These are phyloP conservation scores for Mariannaea elegans DNA, from an alignment of 2,329 filamentous ascomycete genomes.

Conservation along the genomic window DNA sequence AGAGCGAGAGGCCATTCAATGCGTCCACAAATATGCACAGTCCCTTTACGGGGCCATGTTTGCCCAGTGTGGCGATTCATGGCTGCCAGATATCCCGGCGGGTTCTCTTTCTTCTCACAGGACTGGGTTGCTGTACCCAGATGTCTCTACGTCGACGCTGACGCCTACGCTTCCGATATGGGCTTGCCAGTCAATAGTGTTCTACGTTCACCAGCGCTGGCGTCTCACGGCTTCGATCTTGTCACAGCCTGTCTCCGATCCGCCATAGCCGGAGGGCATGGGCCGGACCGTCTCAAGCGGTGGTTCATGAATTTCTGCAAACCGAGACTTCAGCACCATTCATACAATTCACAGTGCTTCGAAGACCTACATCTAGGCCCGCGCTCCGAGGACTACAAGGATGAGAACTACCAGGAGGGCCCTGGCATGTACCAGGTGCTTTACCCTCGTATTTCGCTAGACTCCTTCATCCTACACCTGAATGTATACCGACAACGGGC, in stretches of 20 bases:
- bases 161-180: neutral
- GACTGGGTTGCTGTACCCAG: slow-evolving; percentile 10
- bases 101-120: neutral
- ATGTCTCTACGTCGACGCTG: slow-evolving; percentile 11
- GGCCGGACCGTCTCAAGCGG: neutral
- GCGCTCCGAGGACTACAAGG: no score
- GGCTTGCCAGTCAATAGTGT: neutral
- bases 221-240: slow-evolving; percentile 3
- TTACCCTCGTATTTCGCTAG: neutral
- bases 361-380: neutral
- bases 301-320: no score
- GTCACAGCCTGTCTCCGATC: neutral
- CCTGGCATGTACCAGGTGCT: slow-evolving; percentile 4
- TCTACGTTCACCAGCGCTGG: neutral
- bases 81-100: neutral
- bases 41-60: slow-evolving; percentile 27
- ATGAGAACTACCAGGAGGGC: neutral
- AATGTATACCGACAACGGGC: slow-evolving; percentile 20
- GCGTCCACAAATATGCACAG: slow-evolving; percentile 18
- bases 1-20: slow-evolving; percentile 3
- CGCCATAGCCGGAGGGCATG: neutral
- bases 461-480: neutral
- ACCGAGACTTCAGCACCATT: no score
- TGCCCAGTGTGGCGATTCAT: slow-evolving; percentile 1
- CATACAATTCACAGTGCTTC: neutral